Conservation (phyloP, 1,284 basidiomycete genomes). For the Cryptococcus sp. region DNA sequence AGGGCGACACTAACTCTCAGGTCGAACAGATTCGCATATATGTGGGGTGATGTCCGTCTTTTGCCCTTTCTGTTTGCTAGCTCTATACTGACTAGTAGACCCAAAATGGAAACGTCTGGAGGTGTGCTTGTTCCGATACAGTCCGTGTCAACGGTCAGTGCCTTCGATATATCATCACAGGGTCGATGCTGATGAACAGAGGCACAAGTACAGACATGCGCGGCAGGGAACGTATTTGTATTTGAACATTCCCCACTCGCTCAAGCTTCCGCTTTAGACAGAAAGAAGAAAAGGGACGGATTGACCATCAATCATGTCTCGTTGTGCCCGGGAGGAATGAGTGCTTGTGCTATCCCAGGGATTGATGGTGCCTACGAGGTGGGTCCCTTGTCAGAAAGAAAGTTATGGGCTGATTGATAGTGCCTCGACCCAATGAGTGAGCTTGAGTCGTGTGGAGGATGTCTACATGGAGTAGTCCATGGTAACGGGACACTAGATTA, state of each 20-base stretch:
- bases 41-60: not conserved
- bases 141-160: not conserved
- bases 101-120: not conserved
- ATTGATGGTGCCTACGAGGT: slow-evolving; percentile 3
- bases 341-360: not conserved
- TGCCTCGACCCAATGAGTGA: slow-evolving; percentile 13
- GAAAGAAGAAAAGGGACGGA: not conserved
- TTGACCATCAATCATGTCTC: not conserved
- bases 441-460: slow-evolving; percentile 20
- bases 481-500: not conserved
- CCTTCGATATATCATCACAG: not conserved
- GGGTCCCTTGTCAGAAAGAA: not conserved
- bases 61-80: no score
- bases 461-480: slow-evolving; percentile 42
- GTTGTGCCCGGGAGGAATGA: slow-evolving; percentile 1
- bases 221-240: not conserved
- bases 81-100: no score
- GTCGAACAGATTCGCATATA: not conserved
- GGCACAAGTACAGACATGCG: not conserved
- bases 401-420: not conserved
- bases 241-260: not conserved
- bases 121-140: not conserved
- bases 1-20: no score
- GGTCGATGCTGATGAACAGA: not conserved
- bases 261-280: not conserved